phyloP scores from a whole-genome alignment of 208 protist species.

The Entamoeba invadens region DNA sequence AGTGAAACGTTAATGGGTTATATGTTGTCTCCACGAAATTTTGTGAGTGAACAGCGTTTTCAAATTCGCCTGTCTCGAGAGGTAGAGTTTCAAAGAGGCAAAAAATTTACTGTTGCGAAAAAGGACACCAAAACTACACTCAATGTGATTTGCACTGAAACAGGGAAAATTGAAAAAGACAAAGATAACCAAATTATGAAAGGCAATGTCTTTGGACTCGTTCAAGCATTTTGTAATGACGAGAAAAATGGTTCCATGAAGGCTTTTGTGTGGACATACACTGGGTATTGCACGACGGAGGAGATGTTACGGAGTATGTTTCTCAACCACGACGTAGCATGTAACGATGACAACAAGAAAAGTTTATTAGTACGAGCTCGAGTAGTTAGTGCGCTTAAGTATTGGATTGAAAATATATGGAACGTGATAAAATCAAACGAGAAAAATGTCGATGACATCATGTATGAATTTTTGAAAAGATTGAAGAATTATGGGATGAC shows the following conservation, averaged over 20 bases:
- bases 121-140: background rate
- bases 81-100: background rate
- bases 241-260: background rate
- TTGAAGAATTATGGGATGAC: background rate
- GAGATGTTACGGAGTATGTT: background rate
- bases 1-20: background rate
- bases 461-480: background rate
- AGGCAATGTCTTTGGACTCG: background rate
- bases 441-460: background rate
- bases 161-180: background rate
- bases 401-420: conserved; percentile 1
- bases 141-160: background rate
- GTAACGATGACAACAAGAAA: background rate
- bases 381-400: background rate
- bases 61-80: background rate
- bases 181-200: background rate
- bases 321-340: background rate
- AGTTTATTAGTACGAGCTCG: background rate
- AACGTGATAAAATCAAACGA: background rate
- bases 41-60: background rate
- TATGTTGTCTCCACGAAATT: background rate
- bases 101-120: background rate
- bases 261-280: background rate
- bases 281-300: background rate
- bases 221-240: background rate